Evolutionary conservation across 2,329 filamentous ascomycete species (phyloP).

Genomic region (Pleurostoma richardsiae): DNA sequence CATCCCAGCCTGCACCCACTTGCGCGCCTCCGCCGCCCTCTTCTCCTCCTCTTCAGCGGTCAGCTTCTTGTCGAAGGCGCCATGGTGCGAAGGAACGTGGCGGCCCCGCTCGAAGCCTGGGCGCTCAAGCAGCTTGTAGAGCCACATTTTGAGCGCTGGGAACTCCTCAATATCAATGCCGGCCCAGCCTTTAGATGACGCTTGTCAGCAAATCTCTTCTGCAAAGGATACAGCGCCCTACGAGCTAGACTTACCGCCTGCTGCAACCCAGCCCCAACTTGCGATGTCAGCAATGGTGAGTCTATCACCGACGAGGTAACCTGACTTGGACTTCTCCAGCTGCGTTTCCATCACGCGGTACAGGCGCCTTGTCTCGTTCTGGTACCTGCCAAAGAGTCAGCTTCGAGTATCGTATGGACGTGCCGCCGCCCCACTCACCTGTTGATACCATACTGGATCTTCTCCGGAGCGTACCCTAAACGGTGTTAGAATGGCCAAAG

Average conservation of each 20-base stretch:
- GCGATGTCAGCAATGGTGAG: slow-evolving; percentile 75
- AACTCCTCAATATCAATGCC: slow-evolving; percentile 71
- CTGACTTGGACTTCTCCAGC: slow-evolving; percentile 50
- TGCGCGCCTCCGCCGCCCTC: slow-evolving; percentile 37
- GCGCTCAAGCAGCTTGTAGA: slow-evolving; percentile 63
- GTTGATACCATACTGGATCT: slow-evolving; percentile 76
- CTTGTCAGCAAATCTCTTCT: background rate
- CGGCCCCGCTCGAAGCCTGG: slow-evolving; percentile 70
- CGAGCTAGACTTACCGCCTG: slow-evolving; percentile 31
- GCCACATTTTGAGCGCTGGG: slow-evolving; percentile 71
- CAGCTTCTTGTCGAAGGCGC: slow-evolving; percentile 33
- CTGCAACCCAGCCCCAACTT: slow-evolving; percentile 72
- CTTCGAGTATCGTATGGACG: too few species aligned
- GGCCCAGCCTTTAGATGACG: slow-evolving; percentile 47
- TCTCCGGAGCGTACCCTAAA: slow-evolving; percentile 69
- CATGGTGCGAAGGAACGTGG: slow-evolving; percentile 60
- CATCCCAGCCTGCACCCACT: slow-evolving; percentile 64
- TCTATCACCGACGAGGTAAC: slow-evolving; percentile 62
- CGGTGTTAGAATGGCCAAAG: background rate
- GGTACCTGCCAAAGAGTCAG: slow-evolving; percentile 39
- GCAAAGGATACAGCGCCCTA: background rate
- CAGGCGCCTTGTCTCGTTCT: slow-evolving; percentile 77
- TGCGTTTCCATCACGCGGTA: slow-evolving; percentile 74
- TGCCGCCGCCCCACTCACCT: slow-evolving; percentile 26
- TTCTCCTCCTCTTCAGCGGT: slow-evolving; percentile 44